Evolutionary conservation across 768 basidiomycete genomes (phyloP).

Genomic region (Mycena sanguinolenta): DNA sequence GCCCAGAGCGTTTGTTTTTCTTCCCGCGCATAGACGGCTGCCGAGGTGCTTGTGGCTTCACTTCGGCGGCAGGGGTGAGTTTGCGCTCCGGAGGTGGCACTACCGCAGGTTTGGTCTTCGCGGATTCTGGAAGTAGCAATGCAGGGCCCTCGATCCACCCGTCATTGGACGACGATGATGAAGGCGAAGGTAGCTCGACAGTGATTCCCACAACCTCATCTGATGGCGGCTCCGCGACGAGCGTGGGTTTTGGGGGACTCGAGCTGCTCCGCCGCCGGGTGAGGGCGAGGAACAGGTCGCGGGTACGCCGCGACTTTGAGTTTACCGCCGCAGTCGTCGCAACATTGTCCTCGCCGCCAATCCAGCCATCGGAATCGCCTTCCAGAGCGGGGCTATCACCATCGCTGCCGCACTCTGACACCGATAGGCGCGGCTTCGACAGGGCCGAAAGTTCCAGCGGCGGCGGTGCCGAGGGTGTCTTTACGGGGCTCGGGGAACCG

Average conservation of each 20-base stretch:
- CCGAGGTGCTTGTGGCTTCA: background rate
- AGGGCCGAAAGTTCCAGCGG: conserved; percentile 33
- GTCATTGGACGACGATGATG: conserved; percentile 47
- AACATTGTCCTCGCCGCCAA: conserved; percentile 48
- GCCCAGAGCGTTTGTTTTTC: conserved; percentile 23
- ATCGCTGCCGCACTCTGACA: conserved; percentile 57
- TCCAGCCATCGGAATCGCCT: conserved; percentile 62
- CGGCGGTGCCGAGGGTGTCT: conserved; percentile 8
- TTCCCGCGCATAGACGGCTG: conserved; percentile 18
- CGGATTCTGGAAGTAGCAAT: conserved; percentile 9
- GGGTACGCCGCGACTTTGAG: conserved; percentile 54
- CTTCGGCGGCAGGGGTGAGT: conserved; percentile 4
- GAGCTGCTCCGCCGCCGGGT: conserved; percentile 58
- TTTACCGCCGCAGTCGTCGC: conserved; percentile 37
- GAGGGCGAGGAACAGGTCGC: conserved; percentile 59
- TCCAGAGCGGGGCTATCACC: conserved; percentile 49
- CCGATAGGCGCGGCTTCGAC: conserved; percentile 50
- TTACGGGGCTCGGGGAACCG: conserved; percentile 1
- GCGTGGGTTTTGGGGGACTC: conserved; percentile 44
- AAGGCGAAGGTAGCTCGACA: conserved; percentile 40
- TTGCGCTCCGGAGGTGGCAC: conserved; percentile 11
- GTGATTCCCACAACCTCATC: conserved; percentile 27
- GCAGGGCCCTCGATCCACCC: conserved; percentile 56
- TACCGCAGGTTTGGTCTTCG: conserved; percentile 3
- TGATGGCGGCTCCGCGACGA: conserved; percentile 27